These are phyloP conservation scores for Endothia cerciana DNA, from an alignment of 2,329 filamentous ascomycete species.

Conservation along the genomic window DNA sequence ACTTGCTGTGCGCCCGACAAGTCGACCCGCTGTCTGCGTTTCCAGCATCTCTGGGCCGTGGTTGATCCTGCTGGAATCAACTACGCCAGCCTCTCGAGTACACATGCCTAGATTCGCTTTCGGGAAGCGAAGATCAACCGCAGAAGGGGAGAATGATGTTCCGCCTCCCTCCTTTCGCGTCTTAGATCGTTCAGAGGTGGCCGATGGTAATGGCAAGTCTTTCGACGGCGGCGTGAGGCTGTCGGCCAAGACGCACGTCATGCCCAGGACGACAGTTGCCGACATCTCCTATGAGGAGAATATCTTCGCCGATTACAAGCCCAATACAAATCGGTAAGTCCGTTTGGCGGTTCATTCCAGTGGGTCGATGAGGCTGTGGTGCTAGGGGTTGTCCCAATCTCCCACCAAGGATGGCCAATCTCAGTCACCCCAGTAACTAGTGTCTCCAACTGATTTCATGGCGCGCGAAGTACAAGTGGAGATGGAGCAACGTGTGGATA, in stretches of 20 bases:
- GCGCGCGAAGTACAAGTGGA: slow-evolving; percentile 31
- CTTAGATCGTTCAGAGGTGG: slow-evolving; percentile 55
- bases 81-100: slow-evolving; percentile 35
- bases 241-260: slow-evolving; percentile 42
- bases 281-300: slow-evolving; percentile 54
- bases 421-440: slow-evolving; percentile 28
- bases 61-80: slow-evolving; percentile 28
- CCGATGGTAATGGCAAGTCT: slow-evolving; percentile 44
- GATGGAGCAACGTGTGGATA: slow-evolving; percentile 32
- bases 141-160: slow-evolving; percentile 56
- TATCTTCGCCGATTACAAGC: slow-evolving; percentile 60
- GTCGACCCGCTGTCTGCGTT: slow-evolving; percentile 18
- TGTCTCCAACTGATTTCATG: slow-evolving; percentile 27
- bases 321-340: slow-evolving; percentile 55
- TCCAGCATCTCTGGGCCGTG: slow-evolving; percentile 29
- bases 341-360: slow-evolving; percentile 19
- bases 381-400: slow-evolving; percentile 25
- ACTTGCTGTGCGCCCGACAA: slow-evolving; percentile 6
- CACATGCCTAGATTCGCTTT: slow-evolving; percentile 68
- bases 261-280: slow-evolving; percentile 44
- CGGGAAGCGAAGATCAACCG: slow-evolving; percentile 63
- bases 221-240: slow-evolving; percentile 55
- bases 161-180: slow-evolving; percentile 61
- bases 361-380: slow-evolving; percentile 15
- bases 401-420: slow-evolving; percentile 28